Percentiles rank a stretch among this genome's conserved stretches.
Conservation (phyloP, 192 early-diverging fungal species). For the Podila horticola region DNA sequence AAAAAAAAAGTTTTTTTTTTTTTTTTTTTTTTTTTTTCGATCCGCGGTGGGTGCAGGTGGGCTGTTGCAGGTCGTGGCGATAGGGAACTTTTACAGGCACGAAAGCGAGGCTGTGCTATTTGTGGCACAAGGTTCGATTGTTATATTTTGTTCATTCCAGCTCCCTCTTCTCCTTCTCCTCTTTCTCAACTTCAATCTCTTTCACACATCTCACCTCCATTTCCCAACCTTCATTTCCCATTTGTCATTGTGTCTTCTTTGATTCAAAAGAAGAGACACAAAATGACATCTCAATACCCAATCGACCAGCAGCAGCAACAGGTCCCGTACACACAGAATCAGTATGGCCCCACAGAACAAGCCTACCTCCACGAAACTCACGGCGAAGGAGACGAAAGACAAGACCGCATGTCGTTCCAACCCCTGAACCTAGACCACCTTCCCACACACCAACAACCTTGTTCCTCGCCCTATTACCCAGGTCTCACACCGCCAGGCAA, state of each 20-base stretch:
- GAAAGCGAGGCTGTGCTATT: not conserved
- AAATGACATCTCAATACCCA: not conserved
- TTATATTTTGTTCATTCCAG: not conserved
- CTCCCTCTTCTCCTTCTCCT: not conserved
- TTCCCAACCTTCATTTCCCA: not conserved
- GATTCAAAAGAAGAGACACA: too few species aligned
- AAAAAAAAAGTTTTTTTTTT: too few species aligned
- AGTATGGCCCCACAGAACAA: not conserved
- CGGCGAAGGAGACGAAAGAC: not conserved
- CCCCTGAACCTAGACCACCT: too few species aligned
- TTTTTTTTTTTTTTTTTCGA: too few species aligned
- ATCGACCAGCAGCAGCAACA: not conserved
- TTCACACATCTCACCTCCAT: not conserved
- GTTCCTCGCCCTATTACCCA: too few species aligned
- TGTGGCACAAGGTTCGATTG: not conserved
- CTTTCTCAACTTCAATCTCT: not conserved
- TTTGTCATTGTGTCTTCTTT: not conserved
- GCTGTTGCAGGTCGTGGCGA: too few species aligned
- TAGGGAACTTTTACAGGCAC: too few species aligned
- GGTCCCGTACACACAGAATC: not conserved
- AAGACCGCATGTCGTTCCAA: too few species aligned
- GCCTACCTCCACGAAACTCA: not conserved
- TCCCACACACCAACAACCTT: too few species aligned
- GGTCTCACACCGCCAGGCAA: constrained; percentile 3
- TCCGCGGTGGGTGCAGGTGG: too few species aligned